These are phyloP conservation scores for Nymphaea thermarum DNA, from an alignment of 164 flowering plant genomes.

Conservation along the genomic window DNA sequence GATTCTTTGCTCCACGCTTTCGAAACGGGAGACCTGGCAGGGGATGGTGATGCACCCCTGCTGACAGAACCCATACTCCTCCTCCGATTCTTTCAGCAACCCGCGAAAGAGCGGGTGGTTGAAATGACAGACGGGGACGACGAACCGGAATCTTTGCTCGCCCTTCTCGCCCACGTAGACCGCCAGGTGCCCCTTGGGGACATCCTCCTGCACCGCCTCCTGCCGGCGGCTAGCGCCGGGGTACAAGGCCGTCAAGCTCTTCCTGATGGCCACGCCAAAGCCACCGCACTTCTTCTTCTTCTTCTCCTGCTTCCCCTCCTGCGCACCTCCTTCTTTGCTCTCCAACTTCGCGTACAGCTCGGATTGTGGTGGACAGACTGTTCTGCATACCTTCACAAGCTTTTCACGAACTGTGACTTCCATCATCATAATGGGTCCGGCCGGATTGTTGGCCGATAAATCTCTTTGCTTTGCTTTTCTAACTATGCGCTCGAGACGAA, in stretches of 20 bases:
- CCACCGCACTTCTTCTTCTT: constrained; percentile 12
- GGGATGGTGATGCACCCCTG: constrained; percentile 78
- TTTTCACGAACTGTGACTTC: no score
- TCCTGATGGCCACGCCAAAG: constrained; percentile 1
- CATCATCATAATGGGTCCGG: no score
- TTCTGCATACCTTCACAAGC: no score
- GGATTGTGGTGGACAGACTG: no score
- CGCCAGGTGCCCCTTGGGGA: constrained; percentile 81
- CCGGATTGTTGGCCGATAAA: no score
- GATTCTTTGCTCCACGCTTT: constrained; percentile 52
- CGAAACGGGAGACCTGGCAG: constrained; percentile 61
- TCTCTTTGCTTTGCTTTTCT: no score
- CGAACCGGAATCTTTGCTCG: constrained; percentile 41
- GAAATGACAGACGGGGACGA: constrained; percentile 78
- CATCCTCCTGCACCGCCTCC: constrained; percentile 12
- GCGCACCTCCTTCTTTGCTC: no score
- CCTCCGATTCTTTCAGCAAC: constrained; percentile 60
- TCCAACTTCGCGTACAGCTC: no score
- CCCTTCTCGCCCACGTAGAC: constrained; percentile 73
- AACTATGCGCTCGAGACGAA: no score
- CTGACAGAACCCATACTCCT: constrained; percentile 61
- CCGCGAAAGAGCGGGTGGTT: constrained; percentile 80
- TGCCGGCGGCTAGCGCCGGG: constrained; percentile 10
- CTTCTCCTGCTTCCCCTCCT: constrained; percentile 8
- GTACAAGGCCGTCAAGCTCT: constrained; percentile 18